Evolutionary conservation across 306 rosid genomes (phyloP), one percentile per base, ranked within the genome.

Genomic region (Oxytropis ochrocephala): DNA sequence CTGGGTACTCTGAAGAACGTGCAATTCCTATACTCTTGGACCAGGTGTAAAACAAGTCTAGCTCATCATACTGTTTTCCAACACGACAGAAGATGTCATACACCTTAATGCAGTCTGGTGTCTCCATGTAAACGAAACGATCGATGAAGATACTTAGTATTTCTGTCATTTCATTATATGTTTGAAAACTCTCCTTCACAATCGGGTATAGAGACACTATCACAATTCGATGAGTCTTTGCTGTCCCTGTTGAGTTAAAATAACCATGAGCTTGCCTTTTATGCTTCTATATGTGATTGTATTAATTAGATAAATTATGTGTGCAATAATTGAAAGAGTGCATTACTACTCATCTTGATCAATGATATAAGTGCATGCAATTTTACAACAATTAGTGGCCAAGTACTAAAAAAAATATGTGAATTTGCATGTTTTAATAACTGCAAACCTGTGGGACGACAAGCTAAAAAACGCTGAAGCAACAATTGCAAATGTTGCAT

Each of bases 401-500:
- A 47, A 39, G 12, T 60, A 72, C 11, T 18, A 55, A 39, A 46
- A 18, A 12, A 72, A 6, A n/a, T n/a, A 29, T 17, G 2, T 73
- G 32, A 36, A 35, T 44, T 32, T 58, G 24, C 8, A 59, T 46
- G 32, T 33, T 56, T 0, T 39, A 36, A 16, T 17, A 0, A 21
- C 11, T 10, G 78, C 72, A 36, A 79, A 91, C 98, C 97, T 88
- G 92, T 84, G 42, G 99, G 99, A 35, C 96, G 99, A 75, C 95
- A 87, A 33, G 96, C 91, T 62, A 87, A 49, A 60, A 94, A 85
- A 5, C 97, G 91, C 64, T 88, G 92, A 19, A 94, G 91, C 70
- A 94, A 84, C 72, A 87, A 76, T 16, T 88, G 96, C 81, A 94
- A 74, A 76, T 91, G 99, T 36, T 88, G 97, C 80, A 79, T 80